phyloP scores from a whole-genome alignment of 2,329 filamentous ascomycete species.

The Bipolaris victoriae region DNA sequence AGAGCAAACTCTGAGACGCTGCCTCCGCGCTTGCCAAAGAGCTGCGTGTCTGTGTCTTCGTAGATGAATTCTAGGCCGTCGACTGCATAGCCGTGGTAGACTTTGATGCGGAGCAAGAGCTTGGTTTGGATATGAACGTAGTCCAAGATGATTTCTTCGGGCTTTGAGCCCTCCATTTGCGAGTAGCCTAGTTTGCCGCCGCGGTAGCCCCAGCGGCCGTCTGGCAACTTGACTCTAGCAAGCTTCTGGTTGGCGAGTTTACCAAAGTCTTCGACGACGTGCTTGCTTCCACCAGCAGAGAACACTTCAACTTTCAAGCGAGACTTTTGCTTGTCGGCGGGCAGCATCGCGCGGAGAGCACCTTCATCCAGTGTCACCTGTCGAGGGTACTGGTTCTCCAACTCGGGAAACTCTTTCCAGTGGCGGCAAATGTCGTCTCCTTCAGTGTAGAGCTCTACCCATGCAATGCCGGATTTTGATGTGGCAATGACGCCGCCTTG shows the following conservation, averaged over 20 bases:
- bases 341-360: constrained; percentile 73
- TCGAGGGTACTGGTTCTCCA: constrained; percentile 66
- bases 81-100: constrained; percentile 78
- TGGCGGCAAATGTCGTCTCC: constrained; percentile 80
- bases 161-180: constrained; percentile 70
- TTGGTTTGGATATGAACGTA: constrained; percentile 69
- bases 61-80: constrained; percentile 93
- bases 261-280: constrained; percentile 79
- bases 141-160: constrained; percentile 76
- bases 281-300: constrained; percentile 74
- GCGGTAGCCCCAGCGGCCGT: constrained; percentile 75
- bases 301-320: constrained; percentile 75
- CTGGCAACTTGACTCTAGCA: constrained; percentile 75
- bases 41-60: constrained; percentile 80
- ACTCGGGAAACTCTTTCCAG: constrained; percentile 80
- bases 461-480: constrained; percentile 81
- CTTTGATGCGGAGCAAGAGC: constrained; percentile 73
- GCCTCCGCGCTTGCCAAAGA: constrained; percentile 83
- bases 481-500: constrained; percentile 80
- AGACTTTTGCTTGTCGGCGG: constrained; percentile 73
- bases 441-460: constrained; percentile 80
- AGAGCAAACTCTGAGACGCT: constrained; percentile 76
- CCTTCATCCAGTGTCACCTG: constrained; percentile 77
- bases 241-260: constrained; percentile 70
- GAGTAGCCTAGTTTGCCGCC: constrained; percentile 76